Evolutionary conservation across 495 filamentous ascomycete species (phyloP), one percentile per base, ranked within the genome.

Genomic region (Antarctomyces pellizariae): DNA sequence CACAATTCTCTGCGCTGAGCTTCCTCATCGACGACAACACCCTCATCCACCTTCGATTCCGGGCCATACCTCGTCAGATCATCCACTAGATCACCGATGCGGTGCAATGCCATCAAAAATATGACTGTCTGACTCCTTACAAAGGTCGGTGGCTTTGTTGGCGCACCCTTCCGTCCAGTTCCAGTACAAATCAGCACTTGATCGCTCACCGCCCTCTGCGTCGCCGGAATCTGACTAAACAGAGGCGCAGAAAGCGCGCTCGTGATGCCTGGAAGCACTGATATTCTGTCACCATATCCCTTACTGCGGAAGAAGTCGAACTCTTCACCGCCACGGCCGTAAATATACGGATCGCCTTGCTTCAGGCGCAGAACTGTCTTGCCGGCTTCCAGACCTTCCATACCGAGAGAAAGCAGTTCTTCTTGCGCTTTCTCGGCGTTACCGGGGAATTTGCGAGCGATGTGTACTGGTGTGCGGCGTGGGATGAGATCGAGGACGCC

Each of bases 311-410:
- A 95, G 43, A 76, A 91, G n/a, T 65, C 66, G 19, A 71, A 75
- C 43, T 97, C 86, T 43, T 97, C 86, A 8, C 72, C 86, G 33
- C 86, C 86, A 22, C 86, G 67, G 13, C 86, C 86, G 47, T 92
- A 97, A 13, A 97, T 62, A 46, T 90, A 97, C 0, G 86, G 86
- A 41, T 97, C 86, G 11, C 86, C 86, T 42, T 97, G 86, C 50
- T 97, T 97, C 13, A 97, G 54, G 4, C 86, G 62, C 13, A 97
- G 57, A 0, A 95, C 86, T 1, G 64, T 74, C 36, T 72, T 57
- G 8, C 89, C 89, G 3, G 59, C 58, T 18, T 62, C 53, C 12
- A 84, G 52, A 7, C 67, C 75, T 8, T 62, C 62, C 9, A 91
- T 54, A 0, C 78, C 86, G 39, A 79, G 57, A 18, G 61, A 52